Percentiles rank a stretch among this genome's conserved stretches.
These are phyloP conservation scores for Gloeopeniophorella convolvens DNA, from an alignment of 768 basidiomycete genomes.

Conservation along the genomic window DNA sequence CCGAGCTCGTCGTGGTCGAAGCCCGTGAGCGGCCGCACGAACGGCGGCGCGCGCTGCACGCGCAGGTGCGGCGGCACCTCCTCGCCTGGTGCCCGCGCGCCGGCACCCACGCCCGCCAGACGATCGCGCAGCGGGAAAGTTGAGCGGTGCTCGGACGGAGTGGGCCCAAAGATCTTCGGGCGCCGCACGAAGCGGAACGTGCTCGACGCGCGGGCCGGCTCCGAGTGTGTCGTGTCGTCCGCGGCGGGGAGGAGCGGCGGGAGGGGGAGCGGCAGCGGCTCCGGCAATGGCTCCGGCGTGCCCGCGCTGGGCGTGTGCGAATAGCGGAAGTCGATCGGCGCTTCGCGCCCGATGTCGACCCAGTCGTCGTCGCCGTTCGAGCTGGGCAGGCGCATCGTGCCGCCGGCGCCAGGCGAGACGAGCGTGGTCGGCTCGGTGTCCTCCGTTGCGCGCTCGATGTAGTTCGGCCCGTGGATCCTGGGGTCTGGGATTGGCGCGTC, in stretches of 20 bases:
- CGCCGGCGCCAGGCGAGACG: conserved; percentile 23
- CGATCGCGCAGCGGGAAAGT: conserved; percentile 54
- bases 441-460: conserved; percentile 24
- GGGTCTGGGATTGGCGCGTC: conserved; percentile 44
- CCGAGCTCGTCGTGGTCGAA: conserved; percentile 61
- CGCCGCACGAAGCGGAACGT: conserved; percentile 15
- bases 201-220: conserved; percentile 13
- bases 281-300: conserved; percentile 1
- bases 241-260: conserved; percentile 22
- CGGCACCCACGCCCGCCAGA: conserved; percentile 25
- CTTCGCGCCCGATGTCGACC: conserved; percentile 50
- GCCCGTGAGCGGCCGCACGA: conserved; percentile 70
- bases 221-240: background rate
- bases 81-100: conserved; percentile 33
- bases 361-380: conserved; percentile 38
- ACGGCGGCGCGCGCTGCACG: conserved; percentile 60
- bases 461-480: conserved; percentile 49
- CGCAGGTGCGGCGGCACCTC: conserved; percentile 59
- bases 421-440: conserved; percentile 16
- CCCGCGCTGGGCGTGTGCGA: conserved; percentile 19
- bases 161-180: conserved; percentile 21
- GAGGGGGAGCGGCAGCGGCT: conserved; percentile 1
- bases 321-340: conserved; percentile 32
- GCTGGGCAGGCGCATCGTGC: conserved; percentile 22
- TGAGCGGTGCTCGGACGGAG: conserved; percentile 40